Evolutionary conservation across 495 filamentous ascomycete species (phyloP).

Genomic region (Hypoxylon lenormandii): DNA sequence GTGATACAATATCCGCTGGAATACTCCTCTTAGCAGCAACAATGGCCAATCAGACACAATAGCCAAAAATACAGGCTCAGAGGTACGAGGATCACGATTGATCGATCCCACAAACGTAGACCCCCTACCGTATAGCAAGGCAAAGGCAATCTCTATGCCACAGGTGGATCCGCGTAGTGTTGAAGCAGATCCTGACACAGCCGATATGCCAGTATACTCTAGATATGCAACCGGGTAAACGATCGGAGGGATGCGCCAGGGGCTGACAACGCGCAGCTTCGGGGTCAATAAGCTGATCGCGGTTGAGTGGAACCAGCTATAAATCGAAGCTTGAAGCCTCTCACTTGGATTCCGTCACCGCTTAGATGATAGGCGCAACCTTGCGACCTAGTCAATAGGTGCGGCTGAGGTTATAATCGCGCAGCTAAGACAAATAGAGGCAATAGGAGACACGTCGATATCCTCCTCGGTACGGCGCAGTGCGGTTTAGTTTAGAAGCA

Average conservation of each 20-base stretch:
- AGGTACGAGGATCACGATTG: constrained; percentile 17
- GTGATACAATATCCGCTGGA: constrained; percentile 18
- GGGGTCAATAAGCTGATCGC: constrained; percentile 13
- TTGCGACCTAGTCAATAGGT: constrained; percentile 6
- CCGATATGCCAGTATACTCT: constrained; percentile 15
- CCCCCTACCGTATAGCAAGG: neutral
- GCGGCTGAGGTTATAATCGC: constrained; percentile 3
- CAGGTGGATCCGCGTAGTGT: constrained; percentile 24
- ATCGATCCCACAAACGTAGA: constrained; percentile 19
- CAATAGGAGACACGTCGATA: neutral
- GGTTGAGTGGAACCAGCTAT: constrained; percentile 23
- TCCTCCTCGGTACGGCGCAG: constrained; percentile 5
- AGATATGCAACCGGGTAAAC: constrained; percentile 14
- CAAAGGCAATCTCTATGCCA: constrained; percentile 8
- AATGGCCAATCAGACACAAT: constrained; percentile 29
- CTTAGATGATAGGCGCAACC: constrained; percentile 3
- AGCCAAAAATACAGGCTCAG: neutral
- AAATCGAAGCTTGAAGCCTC: constrained; percentile 7
- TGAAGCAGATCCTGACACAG: constrained; percentile 19
- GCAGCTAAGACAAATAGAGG: neutral
- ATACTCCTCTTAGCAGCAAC: constrained; percentile 7
- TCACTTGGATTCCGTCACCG: constrained; percentile 2
- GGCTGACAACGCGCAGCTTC: constrained; percentile 16
- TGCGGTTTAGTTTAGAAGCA: neutral
- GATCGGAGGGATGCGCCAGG: constrained; percentile 14